Evolutionary conservation across 2,329 filamentous ascomycete genomes (phyloP).

Genomic region (Colletotrichum limetticola): DNA sequence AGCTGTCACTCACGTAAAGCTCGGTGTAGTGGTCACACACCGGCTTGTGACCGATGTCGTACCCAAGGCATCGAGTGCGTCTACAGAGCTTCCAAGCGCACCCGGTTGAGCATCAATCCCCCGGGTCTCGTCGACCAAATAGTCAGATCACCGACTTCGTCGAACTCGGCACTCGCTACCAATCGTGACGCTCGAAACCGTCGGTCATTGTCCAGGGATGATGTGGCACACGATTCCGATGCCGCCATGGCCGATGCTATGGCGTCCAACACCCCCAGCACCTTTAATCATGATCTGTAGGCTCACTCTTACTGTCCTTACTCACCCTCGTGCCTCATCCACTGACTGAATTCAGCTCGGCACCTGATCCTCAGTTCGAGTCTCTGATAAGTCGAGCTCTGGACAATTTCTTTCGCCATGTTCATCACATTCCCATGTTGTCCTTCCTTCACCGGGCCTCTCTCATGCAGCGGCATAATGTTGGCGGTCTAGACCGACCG

Average conservation of each 20-base stretch:
- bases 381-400: constrained; percentile 63
- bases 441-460: constrained; percentile 69
- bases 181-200: constrained; percentile 17
- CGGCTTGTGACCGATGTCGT: constrained; percentile 63
- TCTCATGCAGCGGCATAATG: constrained; percentile 68
- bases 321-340: not conserved
- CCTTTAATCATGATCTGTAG: constrained; percentile 48
- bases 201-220: constrained; percentile 27
- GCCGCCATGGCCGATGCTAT: constrained; percentile 40
- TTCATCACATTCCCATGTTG: constrained; percentile 69
- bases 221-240: constrained; percentile 28
- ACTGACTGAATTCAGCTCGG: constrained; percentile 39
- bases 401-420: constrained; percentile 67
- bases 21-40: constrained; percentile 66
- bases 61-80: constrained; percentile 66
- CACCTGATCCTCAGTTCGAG: constrained; percentile 57
- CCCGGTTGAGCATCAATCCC: constrained; percentile 27
- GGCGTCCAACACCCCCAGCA: constrained; percentile 47
- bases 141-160: constrained; percentile 21
- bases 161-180: constrained; percentile 7
- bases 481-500: constrained; percentile 65
- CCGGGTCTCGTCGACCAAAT: constrained; percentile 14
- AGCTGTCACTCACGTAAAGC: constrained; percentile 69
- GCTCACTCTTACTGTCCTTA: constrained; percentile 29
- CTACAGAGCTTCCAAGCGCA: constrained; percentile 61